Conservation (phyloP, 192 early-diverging fungal species). For the Rhizoclosmatium globosum region DNA sequence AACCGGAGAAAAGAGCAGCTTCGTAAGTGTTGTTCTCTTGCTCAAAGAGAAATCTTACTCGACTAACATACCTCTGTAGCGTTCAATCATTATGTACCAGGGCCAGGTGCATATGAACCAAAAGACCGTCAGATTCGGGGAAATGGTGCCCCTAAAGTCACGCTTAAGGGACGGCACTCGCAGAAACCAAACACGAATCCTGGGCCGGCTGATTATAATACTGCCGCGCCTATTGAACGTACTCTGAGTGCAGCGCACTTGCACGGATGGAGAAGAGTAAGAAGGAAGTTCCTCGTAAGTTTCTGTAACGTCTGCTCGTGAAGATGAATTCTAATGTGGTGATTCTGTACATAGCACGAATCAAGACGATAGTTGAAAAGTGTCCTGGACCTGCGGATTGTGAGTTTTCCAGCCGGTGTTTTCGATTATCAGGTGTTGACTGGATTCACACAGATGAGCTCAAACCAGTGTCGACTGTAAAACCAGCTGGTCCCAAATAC, state of each 20-base stretch:
- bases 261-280: conserved; percentile 30
- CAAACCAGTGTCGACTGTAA: conserved; percentile 22
- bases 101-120: conserved; percentile 57
- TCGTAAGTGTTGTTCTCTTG: no score
- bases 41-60: not conserved
- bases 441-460: conserved; percentile 36
- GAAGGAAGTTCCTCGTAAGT: conserved; percentile 25
- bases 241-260: conserved; percentile 42
- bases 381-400: conserved; percentile 56
- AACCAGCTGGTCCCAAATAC: conserved; percentile 53
- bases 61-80: conserved; percentile 6
- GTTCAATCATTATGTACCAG: conserved; percentile 43
- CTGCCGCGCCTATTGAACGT: conserved; percentile 20
- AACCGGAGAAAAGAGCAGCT: conserved; percentile 14
- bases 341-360: conserved; percentile 20
- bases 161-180: conserved; percentile 51
- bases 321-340: not conserved
- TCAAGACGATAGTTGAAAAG: conserved; percentile 33
- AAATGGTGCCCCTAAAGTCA: conserved; percentile 56
- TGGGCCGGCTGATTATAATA: conserved; percentile 60
- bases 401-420: no score
- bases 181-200: conserved; percentile 41
- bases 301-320: not conserved
- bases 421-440: no score
- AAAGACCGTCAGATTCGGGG: conserved; percentile 59